These are phyloP conservation scores for Xerocomus nothofagi DNA, from an alignment of 1,284 basidiomycete species.

Conservation along the genomic window DNA sequence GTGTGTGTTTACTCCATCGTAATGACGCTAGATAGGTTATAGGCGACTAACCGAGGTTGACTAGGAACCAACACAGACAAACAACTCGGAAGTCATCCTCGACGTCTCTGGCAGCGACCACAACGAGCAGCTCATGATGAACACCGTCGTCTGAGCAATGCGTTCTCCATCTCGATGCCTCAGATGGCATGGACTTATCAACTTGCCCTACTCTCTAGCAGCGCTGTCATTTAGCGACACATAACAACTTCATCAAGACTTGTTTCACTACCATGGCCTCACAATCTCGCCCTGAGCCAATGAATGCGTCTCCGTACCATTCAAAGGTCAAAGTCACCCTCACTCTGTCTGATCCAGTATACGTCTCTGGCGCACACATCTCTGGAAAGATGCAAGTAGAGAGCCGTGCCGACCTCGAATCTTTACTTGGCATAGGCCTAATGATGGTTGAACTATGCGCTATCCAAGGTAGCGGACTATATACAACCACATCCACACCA, in stretches of 20 bases:
- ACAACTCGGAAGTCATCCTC: constrained; percentile 1
- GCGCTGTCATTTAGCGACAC: neutral
- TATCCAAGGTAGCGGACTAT: constrained; percentile 54
- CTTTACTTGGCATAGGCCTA: constrained; percentile 62
- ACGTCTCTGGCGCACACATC: constrained; percentile 62
- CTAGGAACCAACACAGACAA: constrained; percentile 21
- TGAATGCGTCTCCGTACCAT: constrained; percentile 75
- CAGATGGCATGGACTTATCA: constrained; percentile 19
- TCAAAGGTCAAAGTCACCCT: constrained; percentile 70
- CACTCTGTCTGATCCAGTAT: constrained; percentile 54
- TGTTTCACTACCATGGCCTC: constrained; percentile 24
- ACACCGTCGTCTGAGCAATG: constrained; percentile 20
- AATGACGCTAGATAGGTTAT: too few relatives aligned
- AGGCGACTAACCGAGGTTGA: too few relatives aligned
- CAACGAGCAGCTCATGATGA: constrained; percentile 18
- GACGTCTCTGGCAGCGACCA: constrained; percentile 6
- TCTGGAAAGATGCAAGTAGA: constrained; percentile 77
- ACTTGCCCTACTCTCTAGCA: neutral
- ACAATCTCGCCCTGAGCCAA: constrained; percentile 55
- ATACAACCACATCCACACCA: neutral
- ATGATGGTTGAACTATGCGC: constrained; percentile 76
- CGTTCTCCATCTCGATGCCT: neutral
- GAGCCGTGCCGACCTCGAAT: constrained; percentile 60
- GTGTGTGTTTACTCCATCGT: too few relatives aligned
- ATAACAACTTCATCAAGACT: neutral